Evolutionary conservation across 2,329 filamentous ascomycete species (phyloP).

Genomic region (Nannizziopsis barbatae): DNA sequence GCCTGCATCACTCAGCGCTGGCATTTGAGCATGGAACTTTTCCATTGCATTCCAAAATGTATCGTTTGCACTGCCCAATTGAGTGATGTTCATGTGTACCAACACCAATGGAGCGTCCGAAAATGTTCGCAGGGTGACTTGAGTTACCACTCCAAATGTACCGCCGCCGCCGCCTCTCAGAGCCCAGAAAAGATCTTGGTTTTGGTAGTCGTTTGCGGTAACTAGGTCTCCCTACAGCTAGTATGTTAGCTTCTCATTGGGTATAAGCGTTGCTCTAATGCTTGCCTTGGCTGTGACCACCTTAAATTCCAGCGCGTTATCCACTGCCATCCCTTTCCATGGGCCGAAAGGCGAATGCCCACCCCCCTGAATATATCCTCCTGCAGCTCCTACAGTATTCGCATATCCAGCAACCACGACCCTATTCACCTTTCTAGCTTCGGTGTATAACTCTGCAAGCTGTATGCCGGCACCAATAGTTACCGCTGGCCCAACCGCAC

Average conservation of each 20-base stretch:
- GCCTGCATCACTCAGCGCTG: constrained; percentile 12
- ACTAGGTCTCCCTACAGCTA: constrained; percentile 37
- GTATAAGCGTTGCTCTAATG: constrained; percentile 16
- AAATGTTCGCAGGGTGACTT: constrained; percentile 42
- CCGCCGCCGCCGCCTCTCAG: constrained; percentile 49
- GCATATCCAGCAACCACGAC: constrained; percentile 46
- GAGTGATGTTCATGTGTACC: constrained; percentile 12
- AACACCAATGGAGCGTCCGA: constrained; percentile 8
- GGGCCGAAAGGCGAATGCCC: constrained; percentile 46
- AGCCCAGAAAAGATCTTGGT: constrained; percentile 54
- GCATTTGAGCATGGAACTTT: constrained; percentile 13
- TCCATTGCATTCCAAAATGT: constrained; percentile 13
- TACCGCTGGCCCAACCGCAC: constrained; percentile 41
- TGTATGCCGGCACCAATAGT: constrained; percentile 47
- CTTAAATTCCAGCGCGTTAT: constrained; percentile 40
- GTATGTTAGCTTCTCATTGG: background rate
- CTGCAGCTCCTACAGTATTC: constrained; percentile 41
- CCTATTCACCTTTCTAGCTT: constrained; percentile 38
- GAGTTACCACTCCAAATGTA: constrained; percentile 48
- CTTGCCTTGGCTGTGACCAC: constrained; percentile 37
- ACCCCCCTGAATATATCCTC: constrained; percentile 39
- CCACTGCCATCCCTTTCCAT: constrained; percentile 41
- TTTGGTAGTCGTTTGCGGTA: constrained; percentile 37
- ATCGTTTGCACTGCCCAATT: constrained; percentile 9
- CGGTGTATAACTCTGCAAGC: constrained; percentile 43